Evolutionary conservation across 495 filamentous ascomycete genomes (phyloP), one percentile per base, ranked within the genome.

Genomic region (Acidiella bohemica): DNA sequence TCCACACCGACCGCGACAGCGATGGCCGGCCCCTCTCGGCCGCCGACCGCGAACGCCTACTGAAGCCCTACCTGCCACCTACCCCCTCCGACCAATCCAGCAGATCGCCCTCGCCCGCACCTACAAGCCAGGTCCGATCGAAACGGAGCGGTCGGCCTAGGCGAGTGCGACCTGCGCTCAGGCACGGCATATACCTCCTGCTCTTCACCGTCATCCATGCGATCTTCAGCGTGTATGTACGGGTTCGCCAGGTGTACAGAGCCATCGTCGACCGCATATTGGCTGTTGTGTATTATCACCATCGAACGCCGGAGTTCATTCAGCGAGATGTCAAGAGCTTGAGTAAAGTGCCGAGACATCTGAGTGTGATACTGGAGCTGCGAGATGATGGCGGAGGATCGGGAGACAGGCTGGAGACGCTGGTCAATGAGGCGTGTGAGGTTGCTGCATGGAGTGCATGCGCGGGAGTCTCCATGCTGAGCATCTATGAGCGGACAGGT

Each of bases 401-500:
- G 29, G 46, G 34, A 14, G 47, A 49, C 14, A 21, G 37, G 4
- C 53, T 95, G 36, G 82, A 92, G 44, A 73, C 72, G 28, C 62
- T 97, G 44, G 73, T 95, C 62, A 80, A 93, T 49, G 88, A 97
- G 59, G 80, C 81, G 8, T 74, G 85, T 16, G 87, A 97, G 49
- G 68, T 96, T 41, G 74, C 80, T 8, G 87, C 87, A 22, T 97
- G 90, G 90, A 86, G 79, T 59, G 75, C 84, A 5, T 80, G 83
- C 51, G 77, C 82, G 12, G 85, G 85, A 3, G 93, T 97, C 50
- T 72, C 77, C 12, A 68, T 76, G 53, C 62, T 97, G 41, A 92
- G 82, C 41, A 70, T 97, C 8, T 96, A 96, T 55, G 92, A 97
- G 58, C 77, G 72, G 58, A 90, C 75, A 36, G 90, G 88, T 93